Evolutionary conservation across 2,329 filamentous ascomycete genomes (phyloP), one percentile per base, ranked within the genome.

Genomic region (Stagonosporopsis tanaceti): DNA sequence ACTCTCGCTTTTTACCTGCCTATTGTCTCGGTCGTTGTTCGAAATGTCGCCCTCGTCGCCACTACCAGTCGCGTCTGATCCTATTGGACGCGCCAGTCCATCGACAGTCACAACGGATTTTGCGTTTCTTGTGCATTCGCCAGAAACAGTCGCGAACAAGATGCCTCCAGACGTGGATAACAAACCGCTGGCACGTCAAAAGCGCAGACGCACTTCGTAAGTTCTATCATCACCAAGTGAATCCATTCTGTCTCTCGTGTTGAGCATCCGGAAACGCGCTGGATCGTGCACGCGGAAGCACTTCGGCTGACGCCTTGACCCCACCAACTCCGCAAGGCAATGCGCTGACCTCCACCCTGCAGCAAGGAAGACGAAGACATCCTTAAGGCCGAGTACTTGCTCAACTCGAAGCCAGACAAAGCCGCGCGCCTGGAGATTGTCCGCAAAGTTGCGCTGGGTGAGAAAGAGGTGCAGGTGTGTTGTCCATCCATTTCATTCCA

Each of bases 381-480:
- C 50, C 87, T 97, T 59, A 94, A 97, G 77, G 85, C 90, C 34
- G 92, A 94, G 57, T 97, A 96, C 74, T 84, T 86, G 67, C 85
- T 83, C 61, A 96, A 97, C 75, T 87, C 92, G 6, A 97, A 97
- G 77, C 94, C 94, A 32, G 93, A 97, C 80, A 97, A 96, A 79
- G 85, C 88, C 53, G 90, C 92, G 76, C 91, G 94, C 79, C 84
- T 91, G 44, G 88, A 89, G 57, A 93, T 98, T 63, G 92, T 96
- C 59, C 86, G 87, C 78, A 90, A 88, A 77, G 93, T 97, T 60
- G 90, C 91, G 24, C 84, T 98, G 62, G 94, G 91, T 65, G 93
- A 97, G 80, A 97, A 97, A 77, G 93, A 97, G 81, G 92, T 97
- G 35, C 94, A 97, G 87, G 94, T 97, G 80, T 77, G 89, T 77